phyloP scores from a whole-genome alignment of 2,329 filamentous ascomycete species.

The Colletotrichum godetiae region DNA sequence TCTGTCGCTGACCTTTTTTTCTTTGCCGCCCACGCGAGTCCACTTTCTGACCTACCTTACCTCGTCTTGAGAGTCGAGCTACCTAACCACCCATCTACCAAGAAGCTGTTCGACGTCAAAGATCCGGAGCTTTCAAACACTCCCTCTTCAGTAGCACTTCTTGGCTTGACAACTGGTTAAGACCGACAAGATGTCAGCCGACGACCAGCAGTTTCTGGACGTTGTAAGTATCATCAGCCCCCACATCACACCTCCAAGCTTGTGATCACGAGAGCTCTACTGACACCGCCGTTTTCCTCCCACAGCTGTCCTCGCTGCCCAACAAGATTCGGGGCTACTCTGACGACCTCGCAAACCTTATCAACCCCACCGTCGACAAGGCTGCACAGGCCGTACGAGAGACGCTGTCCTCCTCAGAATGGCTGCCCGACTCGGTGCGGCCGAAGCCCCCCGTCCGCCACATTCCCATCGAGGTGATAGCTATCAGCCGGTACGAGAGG shows the following conservation, averaged over 20 bases:
- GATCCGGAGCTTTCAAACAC: not conserved
- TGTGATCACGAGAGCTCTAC: conserved; percentile 15
- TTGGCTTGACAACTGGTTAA: not conserved
- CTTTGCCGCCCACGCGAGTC: conserved; percentile 9
- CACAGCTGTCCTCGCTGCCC: conserved; percentile 63
- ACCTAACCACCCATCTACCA: not conserved
- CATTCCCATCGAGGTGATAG: conserved; percentile 46
- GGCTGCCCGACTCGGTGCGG: conserved; percentile 78
- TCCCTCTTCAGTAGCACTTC: not conserved
- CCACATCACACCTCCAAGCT: not conserved
- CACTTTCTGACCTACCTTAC: conserved; percentile 10
- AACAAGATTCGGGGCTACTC: conserved; percentile 78
- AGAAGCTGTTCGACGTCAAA: conserved; percentile 6
- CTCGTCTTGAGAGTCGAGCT: conserved; percentile 10
- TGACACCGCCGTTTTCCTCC: conserved; percentile 17
- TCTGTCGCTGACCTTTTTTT: conserved; percentile 25
- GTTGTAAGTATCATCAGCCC: conserved; percentile 65
- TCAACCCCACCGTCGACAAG: conserved; percentile 84
- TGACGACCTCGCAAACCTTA: conserved; percentile 78
- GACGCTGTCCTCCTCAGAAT: conserved; percentile 72
- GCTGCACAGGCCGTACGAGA: conserved; percentile 79
- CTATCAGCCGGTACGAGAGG: conserved; percentile 57
- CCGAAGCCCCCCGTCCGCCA: conserved; percentile 61
- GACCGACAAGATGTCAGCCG: conserved; percentile 73
- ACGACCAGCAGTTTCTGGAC: conserved; percentile 83